Percentiles rank a stretch among this genome's conserved stretches.
These are phyloP conservation scores for Carallia brachiata DNA, from an alignment of 345 rosid genomes.

Conservation along the genomic window DNA sequence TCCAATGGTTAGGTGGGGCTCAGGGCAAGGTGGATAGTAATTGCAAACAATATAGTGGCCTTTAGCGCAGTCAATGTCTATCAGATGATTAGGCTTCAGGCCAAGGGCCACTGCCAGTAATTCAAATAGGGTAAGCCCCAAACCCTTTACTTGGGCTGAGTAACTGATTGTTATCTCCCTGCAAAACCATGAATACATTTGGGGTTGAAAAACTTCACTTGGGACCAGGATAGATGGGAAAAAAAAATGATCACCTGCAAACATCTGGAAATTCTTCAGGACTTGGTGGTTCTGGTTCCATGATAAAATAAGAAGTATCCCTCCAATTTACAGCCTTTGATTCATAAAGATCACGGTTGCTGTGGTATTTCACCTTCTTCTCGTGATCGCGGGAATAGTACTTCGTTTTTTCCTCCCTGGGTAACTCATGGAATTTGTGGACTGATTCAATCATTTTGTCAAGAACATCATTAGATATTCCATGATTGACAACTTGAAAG, in stretches of 20 bases:
- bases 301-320: conserved; percentile 18
- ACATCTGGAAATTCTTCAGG: conserved; percentile 14
- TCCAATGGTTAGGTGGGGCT: conserved; percentile 25
- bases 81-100: conserved; percentile 18
- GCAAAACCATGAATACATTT: neutral
- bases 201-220: too few species aligned
- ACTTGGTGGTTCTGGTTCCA: conserved; percentile 20
- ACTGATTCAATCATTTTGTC: conserved; percentile 12
- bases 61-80: conserved; percentile 16
- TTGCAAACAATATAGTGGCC: conserved; percentile 22
- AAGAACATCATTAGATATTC: conserved; percentile 5
- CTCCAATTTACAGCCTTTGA: conserved; percentile 29
- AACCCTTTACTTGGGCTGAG: neutral
- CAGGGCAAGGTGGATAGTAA: conserved; percentile 34
- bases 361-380: conserved; percentile 15
- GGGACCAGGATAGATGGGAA: neutral
- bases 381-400: conserved; percentile 13
- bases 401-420: conserved; percentile 13
- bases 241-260: conserved; percentile 23
- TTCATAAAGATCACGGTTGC: conserved; percentile 16
- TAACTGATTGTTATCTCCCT: conserved; percentile 25
- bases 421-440: conserved; percentile 22
- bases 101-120: conserved; percentile 26
- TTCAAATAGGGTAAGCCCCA: conserved; percentile 14
- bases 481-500: conserved; percentile 23